Percentiles rank a stretch among this genome's conserved stretches.
phyloP scores from a whole-genome alignment of 2,329 filamentous ascomycete species.

The Fusarium fujikuroi region DNA sequence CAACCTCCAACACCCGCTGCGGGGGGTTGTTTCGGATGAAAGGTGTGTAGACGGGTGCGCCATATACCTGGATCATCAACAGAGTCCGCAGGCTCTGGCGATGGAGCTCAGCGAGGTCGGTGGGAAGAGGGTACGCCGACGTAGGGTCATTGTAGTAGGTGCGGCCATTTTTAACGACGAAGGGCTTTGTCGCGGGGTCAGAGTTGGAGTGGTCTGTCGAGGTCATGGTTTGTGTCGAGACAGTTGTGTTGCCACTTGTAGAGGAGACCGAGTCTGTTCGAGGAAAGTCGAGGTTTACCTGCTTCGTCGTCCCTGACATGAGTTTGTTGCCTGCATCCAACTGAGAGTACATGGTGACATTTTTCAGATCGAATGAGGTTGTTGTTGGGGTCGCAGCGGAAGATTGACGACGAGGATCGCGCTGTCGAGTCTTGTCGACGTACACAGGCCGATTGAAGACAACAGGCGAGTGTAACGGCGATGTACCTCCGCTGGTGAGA shows the following conservation, averaged over 20 bases:
- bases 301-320: conserved; percentile 44
- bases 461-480: conserved; percentile 25
- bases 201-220: conserved; percentile 60
- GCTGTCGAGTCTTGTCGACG: conserved; percentile 33
- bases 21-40: conserved; percentile 74
- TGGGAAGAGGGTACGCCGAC: conserved; percentile 84
- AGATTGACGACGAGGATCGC: conserved; percentile 40
- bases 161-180: conserved; percentile 80
- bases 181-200: conserved; percentile 62
- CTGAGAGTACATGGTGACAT: conserved; percentile 52
- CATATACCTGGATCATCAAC: conserved; percentile 82
- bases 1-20: conserved; percentile 82
- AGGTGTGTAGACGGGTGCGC: conserved; percentile 80
- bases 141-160: conserved; percentile 81
- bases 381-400: conserved; percentile 17
- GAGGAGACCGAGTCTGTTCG: conserved; percentile 61
- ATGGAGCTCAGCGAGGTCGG: conserved; percentile 87
- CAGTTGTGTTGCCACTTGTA: conserved; percentile 56
- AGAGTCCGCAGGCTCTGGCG: conserved; percentile 87
- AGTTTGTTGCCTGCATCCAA: conserved; percentile 47
- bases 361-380: conserved; percentile 47
- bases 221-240: conserved; percentile 58
- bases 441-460: conserved; percentile 38
- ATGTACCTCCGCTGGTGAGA: not conserved
- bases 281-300: conserved; percentile 50